phyloP scores from a whole-genome alignment of 495 filamentous ascomycete genomes.

The Daldinia vernicosa region DNA sequence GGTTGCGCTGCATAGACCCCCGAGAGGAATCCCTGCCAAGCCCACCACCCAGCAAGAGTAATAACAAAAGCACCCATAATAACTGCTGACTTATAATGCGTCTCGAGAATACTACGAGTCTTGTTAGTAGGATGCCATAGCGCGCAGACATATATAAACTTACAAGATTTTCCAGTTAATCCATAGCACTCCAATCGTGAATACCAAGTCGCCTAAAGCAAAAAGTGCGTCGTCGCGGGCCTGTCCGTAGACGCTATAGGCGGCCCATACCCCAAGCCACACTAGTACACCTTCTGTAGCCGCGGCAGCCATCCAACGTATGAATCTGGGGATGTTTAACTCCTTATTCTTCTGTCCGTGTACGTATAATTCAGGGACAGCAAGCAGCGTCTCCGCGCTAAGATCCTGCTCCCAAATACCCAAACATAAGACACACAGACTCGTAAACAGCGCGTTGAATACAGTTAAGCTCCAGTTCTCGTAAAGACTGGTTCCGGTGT shows the following conservation, averaged over 20 bases:
- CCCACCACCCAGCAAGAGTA: conserved; percentile 60
- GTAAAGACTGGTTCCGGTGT: conserved; percentile 88
- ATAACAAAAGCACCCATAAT: conserved; percentile 69
- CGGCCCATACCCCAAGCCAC: conserved; percentile 75
- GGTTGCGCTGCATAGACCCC: conserved; percentile 67
- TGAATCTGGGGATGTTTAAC: conserved; percentile 79
- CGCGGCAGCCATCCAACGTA: conserved; percentile 83
- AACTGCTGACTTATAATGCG: conserved; percentile 80
- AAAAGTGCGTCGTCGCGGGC: conserved; percentile 67
- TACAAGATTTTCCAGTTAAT: conserved; percentile 81
- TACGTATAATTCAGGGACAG: conserved; percentile 87
- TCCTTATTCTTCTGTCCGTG: conserved; percentile 78
- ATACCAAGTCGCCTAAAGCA: conserved; percentile 78
- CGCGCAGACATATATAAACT: conserved; percentile 31
- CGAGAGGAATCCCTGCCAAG: conserved; percentile 81
- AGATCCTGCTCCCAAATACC: conserved; percentile 91
- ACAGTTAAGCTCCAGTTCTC: conserved; percentile 85
- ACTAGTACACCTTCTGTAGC: conserved; percentile 76
- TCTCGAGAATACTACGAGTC: conserved; percentile 67
- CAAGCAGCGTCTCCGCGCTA: conserved; percentile 78
- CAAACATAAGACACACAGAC: conserved; percentile 83
- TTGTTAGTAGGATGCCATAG: background rate
- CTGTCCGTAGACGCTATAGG: conserved; percentile 63
- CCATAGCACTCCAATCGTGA: conserved; percentile 72
- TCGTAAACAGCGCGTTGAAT: conserved; percentile 94